phyloP scores from a whole-genome alignment of 1,139 yeast genomes.

The Barnettozyma hawaiiensis region DNA sequence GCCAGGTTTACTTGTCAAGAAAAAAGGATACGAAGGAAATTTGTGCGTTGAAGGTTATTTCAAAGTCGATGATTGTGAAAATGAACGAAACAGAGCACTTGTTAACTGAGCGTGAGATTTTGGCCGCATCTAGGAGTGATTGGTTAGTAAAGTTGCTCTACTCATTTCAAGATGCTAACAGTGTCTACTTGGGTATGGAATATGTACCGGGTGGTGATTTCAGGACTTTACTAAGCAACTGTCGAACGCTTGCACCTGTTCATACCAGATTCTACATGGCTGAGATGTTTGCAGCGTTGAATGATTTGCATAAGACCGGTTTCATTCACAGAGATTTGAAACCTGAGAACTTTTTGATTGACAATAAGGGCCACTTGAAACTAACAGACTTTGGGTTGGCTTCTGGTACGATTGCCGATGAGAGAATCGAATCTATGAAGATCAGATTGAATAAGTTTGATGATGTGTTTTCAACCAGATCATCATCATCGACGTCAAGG shows the following conservation, averaged over 20 bases:
- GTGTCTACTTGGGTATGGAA: slow-evolving; percentile 95
- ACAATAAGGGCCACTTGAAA: slow-evolving; percentile 91
- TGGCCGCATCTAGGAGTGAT: slow-evolving; percentile 90
- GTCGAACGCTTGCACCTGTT: slow-evolving; percentile 87
- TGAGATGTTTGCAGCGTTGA: slow-evolving; percentile 94
- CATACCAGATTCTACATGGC: slow-evolving; percentile 93
- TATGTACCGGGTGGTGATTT: slow-evolving; percentile 99
- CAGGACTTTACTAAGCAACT: slow-evolving; percentile 87
- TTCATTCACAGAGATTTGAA: slow-evolving; percentile 96
- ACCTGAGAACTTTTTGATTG: slow-evolving; percentile 95
- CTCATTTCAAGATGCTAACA: slow-evolving; percentile 91
- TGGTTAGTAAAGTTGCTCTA: slow-evolving; percentile 93
- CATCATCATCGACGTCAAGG: slow-evolving; percentile 43
- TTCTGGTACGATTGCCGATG: slow-evolving; percentile 91
- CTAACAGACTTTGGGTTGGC: slow-evolving; percentile 97
- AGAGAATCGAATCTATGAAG: slow-evolving; percentile 90
- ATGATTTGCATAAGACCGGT: slow-evolving; percentile 89
- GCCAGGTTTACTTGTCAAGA: slow-evolving; percentile 91
- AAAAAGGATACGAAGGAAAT: slow-evolving; percentile 93
- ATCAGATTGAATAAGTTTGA: slow-evolving; percentile 76
- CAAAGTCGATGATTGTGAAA: slow-evolving; percentile 79
- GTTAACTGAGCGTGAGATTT: slow-evolving; percentile 90
- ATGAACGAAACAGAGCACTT: slow-evolving; percentile 95
- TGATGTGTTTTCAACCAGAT: slow-evolving; percentile 40
- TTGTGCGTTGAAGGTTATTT: slow-evolving; percentile 89